These are phyloP conservation scores for Ogataea salicorniae DNA, from an alignment of 805 yeast genomes.

Conservation along the genomic window DNA sequence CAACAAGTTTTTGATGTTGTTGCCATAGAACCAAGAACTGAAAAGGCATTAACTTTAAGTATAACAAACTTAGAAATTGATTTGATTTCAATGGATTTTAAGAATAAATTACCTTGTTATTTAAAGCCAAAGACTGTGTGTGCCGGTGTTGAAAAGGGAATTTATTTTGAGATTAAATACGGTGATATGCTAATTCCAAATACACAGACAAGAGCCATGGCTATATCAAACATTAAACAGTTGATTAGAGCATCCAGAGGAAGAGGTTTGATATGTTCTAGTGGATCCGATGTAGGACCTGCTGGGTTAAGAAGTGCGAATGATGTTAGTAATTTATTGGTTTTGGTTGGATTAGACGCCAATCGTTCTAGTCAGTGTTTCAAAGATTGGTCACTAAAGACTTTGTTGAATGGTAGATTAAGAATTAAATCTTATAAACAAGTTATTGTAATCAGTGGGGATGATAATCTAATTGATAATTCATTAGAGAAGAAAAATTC, in stretches of 20 bases:
- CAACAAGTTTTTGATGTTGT: slow-evolving; percentile 62
- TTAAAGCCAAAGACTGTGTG: slow-evolving; percentile 81
- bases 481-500: slow-evolving; percentile 17
- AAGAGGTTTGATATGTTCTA: slow-evolving; percentile 71
- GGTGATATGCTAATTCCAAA: slow-evolving; percentile 39
- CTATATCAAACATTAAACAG: slow-evolving; percentile 67
- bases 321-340: slow-evolving; percentile 63
- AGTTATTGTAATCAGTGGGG: slow-evolving; percentile 56
- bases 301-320: slow-evolving; percentile 49
- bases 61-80: slow-evolving; percentile 77
- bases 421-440: slow-evolving; percentile 76
- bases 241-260: slow-evolving; percentile 76
- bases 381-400: slow-evolving; percentile 56
- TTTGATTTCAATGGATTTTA: slow-evolving; percentile 66
- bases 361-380: slow-evolving; percentile 56
- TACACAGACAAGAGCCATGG: slow-evolving; percentile 42
- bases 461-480: slow-evolving; percentile 27
- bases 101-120: slow-evolving; percentile 63
- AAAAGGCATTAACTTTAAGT: slow-evolving; percentile 70
- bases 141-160: slow-evolving; percentile 77
- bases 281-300: slow-evolving; percentile 60
- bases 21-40: slow-evolving; percentile 76
- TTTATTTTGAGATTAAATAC: slow-evolving; percentile 76
- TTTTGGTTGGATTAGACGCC: slow-evolving; percentile 65
- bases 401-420: slow-evolving; percentile 66